A percentile compares a stretch with the other conserved stretches of the same genome.
Conservation (phyloP, 1,139 yeast genomes). For the Torulaspora globosa region DNA sequence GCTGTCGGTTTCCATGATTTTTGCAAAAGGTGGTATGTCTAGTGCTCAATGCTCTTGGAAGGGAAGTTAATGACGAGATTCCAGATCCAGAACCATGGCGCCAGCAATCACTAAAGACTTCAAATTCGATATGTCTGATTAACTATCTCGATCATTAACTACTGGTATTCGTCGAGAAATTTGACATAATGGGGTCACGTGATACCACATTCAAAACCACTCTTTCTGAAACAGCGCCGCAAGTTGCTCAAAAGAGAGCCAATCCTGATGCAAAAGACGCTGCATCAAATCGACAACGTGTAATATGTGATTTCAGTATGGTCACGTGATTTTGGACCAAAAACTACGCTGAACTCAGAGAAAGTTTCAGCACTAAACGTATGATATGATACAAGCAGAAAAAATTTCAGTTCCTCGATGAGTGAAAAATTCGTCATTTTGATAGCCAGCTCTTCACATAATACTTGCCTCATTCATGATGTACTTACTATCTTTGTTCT, state of each 20-base stretch:
- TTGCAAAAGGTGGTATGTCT: neutral
- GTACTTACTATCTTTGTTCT: too few species aligned
- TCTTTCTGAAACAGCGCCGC: neutral
- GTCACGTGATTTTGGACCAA: slow-evolving; percentile 10
- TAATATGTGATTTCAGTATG: neutral
- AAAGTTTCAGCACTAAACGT: slow-evolving; percentile 17
- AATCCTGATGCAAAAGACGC: neutral
- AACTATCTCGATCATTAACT: neutral
- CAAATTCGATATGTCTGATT: neutral
- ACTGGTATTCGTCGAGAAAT: neutral
- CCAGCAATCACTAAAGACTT: neutral
- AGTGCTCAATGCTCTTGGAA: neutral
- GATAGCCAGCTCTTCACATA: neutral
- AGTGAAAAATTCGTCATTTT: slow-evolving; percentile 6
- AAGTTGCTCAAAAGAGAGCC: neutral
- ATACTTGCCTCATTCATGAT: too few species aligned
- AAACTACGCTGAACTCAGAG: slow-evolving; percentile 12
- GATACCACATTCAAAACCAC: neutral
- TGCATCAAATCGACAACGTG: too few species aligned
- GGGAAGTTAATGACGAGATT: neutral
- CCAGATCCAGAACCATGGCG: neutral
- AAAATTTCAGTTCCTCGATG: slow-evolving; percentile 11
- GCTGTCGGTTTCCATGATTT: slow-evolving; percentile 10
- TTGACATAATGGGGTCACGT: neutral
- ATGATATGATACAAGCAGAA: slow-evolving; percentile 17